These are phyloP conservation scores for Leucosporidium scottii DNA, from an alignment of 768 basidiomycete genomes.

Conservation along the genomic window DNA sequence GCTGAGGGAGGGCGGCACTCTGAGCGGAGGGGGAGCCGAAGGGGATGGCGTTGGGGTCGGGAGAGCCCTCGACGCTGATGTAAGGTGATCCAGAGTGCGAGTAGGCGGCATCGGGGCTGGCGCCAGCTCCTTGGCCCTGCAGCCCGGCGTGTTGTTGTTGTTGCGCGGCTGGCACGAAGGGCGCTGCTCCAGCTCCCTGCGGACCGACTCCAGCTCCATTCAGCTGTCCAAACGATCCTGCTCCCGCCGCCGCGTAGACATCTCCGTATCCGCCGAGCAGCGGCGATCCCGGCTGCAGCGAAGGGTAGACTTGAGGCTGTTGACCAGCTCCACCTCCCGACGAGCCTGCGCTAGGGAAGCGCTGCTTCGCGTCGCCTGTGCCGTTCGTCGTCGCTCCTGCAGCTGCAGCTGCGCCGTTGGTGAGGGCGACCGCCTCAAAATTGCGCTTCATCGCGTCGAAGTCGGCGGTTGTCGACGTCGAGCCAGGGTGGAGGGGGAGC, in stretches of 20 bases:
- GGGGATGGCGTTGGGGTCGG: slow-evolving; percentile 1
- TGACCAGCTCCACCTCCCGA: no score
- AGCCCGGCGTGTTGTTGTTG: not conserved
- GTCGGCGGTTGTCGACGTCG: slow-evolving; percentile 7
- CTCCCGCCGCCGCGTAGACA: slow-evolving; percentile 10
- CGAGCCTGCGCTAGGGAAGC: no score
- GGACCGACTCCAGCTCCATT: not conserved
- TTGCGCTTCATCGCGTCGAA: slow-evolving; percentile 29
- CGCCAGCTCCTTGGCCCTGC: not conserved
- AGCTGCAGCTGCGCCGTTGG: not conserved
- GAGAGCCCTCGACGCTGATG: not conserved
- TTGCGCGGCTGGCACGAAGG: slow-evolving; percentile 12
- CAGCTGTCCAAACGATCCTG: not conserved
- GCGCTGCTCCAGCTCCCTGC: slow-evolving; percentile 1
- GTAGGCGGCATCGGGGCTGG: not conserved
- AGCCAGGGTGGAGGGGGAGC: not conserved
- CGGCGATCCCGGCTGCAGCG: not conserved
- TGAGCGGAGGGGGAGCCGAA: slow-evolving; percentile 6
- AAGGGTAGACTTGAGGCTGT: not conserved
- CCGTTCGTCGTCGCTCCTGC: not conserved
- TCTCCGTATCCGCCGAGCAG: slow-evolving; percentile 4
- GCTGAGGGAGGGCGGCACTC: not conserved
- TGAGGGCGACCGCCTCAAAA: slow-evolving; percentile 13
- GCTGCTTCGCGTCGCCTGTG: not conserved
- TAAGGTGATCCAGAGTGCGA: slow-evolving; percentile 12